phyloP scores from a whole-genome alignment of 176 grass and related monocot genomes.

The Panicum miliaceum region DNA sequence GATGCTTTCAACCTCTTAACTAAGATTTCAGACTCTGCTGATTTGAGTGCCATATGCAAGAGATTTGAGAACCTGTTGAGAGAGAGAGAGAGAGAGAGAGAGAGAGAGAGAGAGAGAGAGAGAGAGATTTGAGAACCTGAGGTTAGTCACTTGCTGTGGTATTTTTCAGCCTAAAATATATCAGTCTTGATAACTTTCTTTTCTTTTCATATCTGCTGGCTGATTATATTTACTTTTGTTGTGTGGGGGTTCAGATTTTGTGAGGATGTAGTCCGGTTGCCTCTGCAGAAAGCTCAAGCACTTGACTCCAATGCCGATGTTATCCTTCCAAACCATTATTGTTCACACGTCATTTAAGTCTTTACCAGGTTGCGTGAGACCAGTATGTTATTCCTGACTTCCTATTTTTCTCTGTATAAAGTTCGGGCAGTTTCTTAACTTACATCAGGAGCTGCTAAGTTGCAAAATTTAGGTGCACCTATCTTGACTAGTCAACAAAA shows the following conservation, averaged over 20 bases:
- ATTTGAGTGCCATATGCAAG: conserved; percentile 93
- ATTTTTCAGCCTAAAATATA: conserved; percentile 31
- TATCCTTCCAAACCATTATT: conserved; percentile 31
- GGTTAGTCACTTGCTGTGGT: conserved; percentile 53
- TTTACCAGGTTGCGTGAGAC: not conserved
- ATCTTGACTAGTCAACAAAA: conserved; percentile 67
- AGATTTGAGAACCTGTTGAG: conserved; percentile 91
- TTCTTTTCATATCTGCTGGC: conserved; percentile 23
- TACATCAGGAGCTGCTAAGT: conserved; percentile 39
- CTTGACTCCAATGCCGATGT: not conserved
- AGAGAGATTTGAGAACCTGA: conserved; percentile 95
- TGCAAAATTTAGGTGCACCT: conserved; percentile 55
- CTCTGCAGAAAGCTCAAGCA: conserved; percentile 72
- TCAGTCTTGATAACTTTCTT: not conserved
- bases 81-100: too few species aligned
- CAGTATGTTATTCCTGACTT: conserved; percentile 23
- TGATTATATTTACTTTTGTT: conserved; percentile 33
- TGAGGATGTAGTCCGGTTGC: conserved; percentile 85
- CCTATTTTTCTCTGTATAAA: conserved; percentile 33
- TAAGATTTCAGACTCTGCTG: conserved; percentile 78
- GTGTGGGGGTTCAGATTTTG: conserved; percentile 65
- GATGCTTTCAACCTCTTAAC: conserved; percentile 86
- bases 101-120: too few species aligned
- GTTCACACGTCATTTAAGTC: not conserved
- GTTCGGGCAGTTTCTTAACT: conserved; percentile 51